phyloP scores from a whole-genome alignment of 352 stramenopile genomes.

The Phytophthora kernoviae region DNA sequence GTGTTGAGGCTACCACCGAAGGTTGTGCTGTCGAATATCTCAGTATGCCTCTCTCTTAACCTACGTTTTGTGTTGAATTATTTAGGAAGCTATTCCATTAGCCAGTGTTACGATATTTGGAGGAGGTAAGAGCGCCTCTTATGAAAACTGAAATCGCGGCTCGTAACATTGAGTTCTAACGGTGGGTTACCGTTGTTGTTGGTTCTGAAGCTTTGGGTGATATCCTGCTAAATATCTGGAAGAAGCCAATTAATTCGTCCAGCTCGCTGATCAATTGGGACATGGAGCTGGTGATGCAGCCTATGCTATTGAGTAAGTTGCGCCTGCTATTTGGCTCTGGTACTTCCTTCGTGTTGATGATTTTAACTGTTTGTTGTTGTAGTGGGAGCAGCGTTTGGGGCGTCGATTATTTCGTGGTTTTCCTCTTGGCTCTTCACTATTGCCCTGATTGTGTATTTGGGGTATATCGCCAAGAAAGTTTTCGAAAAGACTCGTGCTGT shows the following conservation, averaged over 20 bases:
- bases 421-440: constrained; percentile 80
- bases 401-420: constrained; percentile 89
- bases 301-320: constrained; percentile 57
- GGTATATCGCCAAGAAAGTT: constrained; percentile 74
- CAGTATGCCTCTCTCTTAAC: neutral
- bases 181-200: neutral
- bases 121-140: constrained; percentile 38
- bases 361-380: constrained; percentile 5
- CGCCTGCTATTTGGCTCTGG: neutral
- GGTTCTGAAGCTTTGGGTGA: constrained; percentile 31
- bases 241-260: constrained; percentile 35
- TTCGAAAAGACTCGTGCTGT: constrained; percentile 80
- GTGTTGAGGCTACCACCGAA: constrained; percentile 89
- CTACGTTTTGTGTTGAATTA: constrained; percentile 3
- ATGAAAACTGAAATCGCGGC: neutral
- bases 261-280: constrained; percentile 94
- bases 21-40: constrained; percentile 10
- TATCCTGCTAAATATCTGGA: constrained; percentile 40
- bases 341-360: neutral
- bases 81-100: constrained; percentile 87
- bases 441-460: constrained; percentile 84
- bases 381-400: constrained; percentile 58
- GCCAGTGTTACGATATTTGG: constrained; percentile 92
- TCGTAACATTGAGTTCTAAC: neutral
- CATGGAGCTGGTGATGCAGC: constrained; percentile 94